phyloP scores from a whole-genome alignment of 306 rosid genomes.

The Prunus campanulata region DNA sequence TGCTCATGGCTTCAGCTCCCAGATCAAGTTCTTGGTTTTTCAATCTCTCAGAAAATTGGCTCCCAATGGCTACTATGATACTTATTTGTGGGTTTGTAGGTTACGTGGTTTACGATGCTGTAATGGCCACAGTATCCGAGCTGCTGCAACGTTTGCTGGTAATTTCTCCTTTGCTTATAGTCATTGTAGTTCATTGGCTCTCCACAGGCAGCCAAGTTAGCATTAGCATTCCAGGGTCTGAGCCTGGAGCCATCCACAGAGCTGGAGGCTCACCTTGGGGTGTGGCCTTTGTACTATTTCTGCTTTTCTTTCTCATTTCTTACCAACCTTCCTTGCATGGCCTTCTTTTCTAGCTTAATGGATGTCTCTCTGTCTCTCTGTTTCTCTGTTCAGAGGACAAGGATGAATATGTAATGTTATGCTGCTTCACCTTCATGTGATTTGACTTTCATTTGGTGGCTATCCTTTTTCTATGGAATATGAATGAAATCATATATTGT shows the following conservation, averaged over 20 bases:
- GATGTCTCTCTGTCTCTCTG: neutral
- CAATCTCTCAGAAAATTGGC: conserved; percentile 53
- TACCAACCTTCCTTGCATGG: conserved; percentile 60
- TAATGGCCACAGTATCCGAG: conserved; percentile 68
- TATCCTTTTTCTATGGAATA: neutral
- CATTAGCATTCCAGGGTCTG: conserved; percentile 71
- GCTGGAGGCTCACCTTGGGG: conserved; percentile 86
- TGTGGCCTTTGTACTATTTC: conserved; percentile 49
- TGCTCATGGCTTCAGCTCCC: conserved; percentile 40
- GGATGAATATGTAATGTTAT: neutral
- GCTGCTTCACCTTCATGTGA: neutral
- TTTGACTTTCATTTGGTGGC: neutral
- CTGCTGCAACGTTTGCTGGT: conserved; percentile 61
- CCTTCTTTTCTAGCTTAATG: conserved; percentile 30
- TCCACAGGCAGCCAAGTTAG: conserved; percentile 52
- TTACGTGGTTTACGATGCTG: conserved; percentile 55
- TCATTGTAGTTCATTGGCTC: conserved; percentile 70
- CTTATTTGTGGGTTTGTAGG: conserved; percentile 42
- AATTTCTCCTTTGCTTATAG: conserved; percentile 60
- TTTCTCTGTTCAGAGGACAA: neutral
- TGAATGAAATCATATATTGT: neutral
- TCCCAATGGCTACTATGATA: conserved; percentile 29
- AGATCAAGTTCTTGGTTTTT: conserved; percentile 36
- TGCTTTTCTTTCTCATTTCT: conserved; percentile 60
- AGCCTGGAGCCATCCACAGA: conserved; percentile 61